phyloP scores from a whole-genome alignment of 2,329 filamentous ascomycete genomes.

The Penicillium sp. region DNA sequence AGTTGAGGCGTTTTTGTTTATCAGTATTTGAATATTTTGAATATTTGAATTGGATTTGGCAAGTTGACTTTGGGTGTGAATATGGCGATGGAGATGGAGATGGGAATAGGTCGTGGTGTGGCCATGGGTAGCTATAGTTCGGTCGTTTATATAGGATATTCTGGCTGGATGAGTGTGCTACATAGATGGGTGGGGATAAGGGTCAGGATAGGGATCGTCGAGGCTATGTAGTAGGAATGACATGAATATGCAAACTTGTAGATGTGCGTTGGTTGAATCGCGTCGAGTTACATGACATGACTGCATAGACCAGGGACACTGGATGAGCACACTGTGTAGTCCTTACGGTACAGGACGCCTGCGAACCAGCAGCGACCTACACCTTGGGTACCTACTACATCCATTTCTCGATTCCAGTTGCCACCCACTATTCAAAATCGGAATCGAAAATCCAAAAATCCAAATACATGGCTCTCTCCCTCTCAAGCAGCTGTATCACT shows the following conservation, averaged over 20 bases:
- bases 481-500: neutral
- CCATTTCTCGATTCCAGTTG: neutral
- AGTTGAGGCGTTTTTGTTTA: neutral
- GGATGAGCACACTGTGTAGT: too few relatives aligned
- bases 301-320: neutral
- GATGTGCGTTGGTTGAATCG: neutral
- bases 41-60: too few relatives aligned
- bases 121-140: too few relatives aligned
- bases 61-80: too few relatives aligned
- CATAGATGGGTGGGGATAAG: neutral
- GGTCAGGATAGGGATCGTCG: neutral
- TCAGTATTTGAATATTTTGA: too few relatives aligned
- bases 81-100: too few relatives aligned
- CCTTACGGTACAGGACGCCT: neutral
- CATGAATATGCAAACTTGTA: neutral
- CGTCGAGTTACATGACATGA: neutral
- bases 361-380: conserved; percentile 3
- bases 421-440: neutral
- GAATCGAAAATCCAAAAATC: too few relatives aligned
- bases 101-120: too few relatives aligned
- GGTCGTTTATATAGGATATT: too few relatives aligned
- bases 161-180: neutral
- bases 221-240: neutral
- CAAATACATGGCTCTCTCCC: neutral
- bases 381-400: neutral